Percentiles rank a stretch among this genome's conserved stretches.
These are phyloP conservation scores for Penicillium riverlandense DNA, from an alignment of 495 filamentous ascomycete species.

Conservation along the genomic window DNA sequence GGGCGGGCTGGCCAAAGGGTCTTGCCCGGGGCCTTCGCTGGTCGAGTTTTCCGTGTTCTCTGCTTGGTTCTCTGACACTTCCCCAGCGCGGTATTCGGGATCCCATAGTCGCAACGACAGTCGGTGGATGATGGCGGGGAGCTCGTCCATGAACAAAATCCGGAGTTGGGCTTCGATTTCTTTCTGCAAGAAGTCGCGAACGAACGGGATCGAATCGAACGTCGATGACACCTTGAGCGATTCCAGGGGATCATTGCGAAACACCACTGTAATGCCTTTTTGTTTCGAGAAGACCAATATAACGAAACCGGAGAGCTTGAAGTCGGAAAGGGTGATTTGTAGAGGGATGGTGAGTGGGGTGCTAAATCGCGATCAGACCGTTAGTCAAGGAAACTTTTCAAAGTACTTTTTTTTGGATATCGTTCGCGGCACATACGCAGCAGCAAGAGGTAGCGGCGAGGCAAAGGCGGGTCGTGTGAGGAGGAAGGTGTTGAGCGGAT, in stretches of 20 bases:
- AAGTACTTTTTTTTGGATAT: neutral
- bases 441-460: conserved; percentile 87
- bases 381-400: conserved; percentile 5
- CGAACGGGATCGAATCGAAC: conserved; percentile 97
- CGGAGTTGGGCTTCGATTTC: conserved; percentile 94
- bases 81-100: conserved; percentile 70
- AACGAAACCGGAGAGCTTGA: conserved; percentile 95
- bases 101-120: conserved; percentile 86
- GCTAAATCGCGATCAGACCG: conserved; percentile 13
- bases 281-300: conserved; percentile 95
- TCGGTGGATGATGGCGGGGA: conserved; percentile 92
- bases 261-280: conserved; percentile 93
- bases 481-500: conserved; percentile 92
- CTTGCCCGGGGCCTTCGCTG: conserved; percentile 47
- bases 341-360: conserved; percentile 90
- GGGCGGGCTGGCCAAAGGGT: conserved; percentile 74
- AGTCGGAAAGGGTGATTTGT: conserved; percentile 92
- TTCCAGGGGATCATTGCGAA: conserved; percentile 95
- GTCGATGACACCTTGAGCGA: conserved; percentile 97
- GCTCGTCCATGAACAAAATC: conserved; percentile 91
- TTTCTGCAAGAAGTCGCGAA: conserved; percentile 91
- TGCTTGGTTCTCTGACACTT: conserved; percentile 32
- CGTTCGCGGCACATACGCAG: conserved; percentile 47
- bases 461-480: conserved; percentile 86
- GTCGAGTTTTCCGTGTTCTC: conserved; percentile 15